phyloP scores from a whole-genome alignment of 2,329 filamentous ascomycete genomes.

The Magnaporthiopsis rhizophila region DNA sequence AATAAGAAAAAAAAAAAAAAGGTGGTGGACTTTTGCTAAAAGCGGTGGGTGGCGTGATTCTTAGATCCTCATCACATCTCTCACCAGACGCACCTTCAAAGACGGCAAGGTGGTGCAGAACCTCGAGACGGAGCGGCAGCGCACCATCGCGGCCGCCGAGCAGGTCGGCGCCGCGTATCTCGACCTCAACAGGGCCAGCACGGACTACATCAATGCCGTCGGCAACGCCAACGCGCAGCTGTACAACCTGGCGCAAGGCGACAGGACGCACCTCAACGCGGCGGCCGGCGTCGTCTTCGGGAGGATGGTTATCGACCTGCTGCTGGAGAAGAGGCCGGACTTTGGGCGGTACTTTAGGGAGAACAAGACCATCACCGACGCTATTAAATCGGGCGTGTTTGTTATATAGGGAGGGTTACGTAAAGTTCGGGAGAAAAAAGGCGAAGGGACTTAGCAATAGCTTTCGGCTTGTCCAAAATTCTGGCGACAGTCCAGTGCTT shows the following conservation, averaged over 20 bases:
- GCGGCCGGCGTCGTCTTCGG: constrained; percentile 47
- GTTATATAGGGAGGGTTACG: neutral
- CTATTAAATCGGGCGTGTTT: constrained; percentile 2
- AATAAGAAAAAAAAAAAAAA: neutral
- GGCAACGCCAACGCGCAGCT: constrained; percentile 34
- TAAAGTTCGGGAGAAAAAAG: no score
- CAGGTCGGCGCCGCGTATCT: constrained; percentile 29
- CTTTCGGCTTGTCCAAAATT: no score
- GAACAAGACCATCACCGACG: constrained; percentile 6
- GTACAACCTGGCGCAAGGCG: constrained; percentile 39
- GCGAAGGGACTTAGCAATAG: no score
- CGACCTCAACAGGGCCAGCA: constrained; percentile 42
- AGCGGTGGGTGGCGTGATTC: neutral
- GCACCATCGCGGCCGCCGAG: constrained; percentile 38
- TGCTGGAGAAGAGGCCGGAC: constrained; percentile 20
- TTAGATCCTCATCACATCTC: constrained; percentile 43
- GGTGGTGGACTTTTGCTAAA: neutral
- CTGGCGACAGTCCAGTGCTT: no score
- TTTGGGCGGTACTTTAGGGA: constrained; percentile 2
- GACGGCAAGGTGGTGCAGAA: constrained; percentile 37
- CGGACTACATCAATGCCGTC: constrained; percentile 40
- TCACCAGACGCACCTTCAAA: constrained; percentile 42
- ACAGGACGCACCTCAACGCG: constrained; percentile 48
- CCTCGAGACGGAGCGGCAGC: constrained; percentile 35
- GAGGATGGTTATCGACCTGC: constrained; percentile 44